Percentiles rank a stretch among this genome's conserved stretches.
These are phyloP conservation scores for Pichia exigua DNA, from an alignment of 805 yeast genomes.

Conservation along the genomic window DNA sequence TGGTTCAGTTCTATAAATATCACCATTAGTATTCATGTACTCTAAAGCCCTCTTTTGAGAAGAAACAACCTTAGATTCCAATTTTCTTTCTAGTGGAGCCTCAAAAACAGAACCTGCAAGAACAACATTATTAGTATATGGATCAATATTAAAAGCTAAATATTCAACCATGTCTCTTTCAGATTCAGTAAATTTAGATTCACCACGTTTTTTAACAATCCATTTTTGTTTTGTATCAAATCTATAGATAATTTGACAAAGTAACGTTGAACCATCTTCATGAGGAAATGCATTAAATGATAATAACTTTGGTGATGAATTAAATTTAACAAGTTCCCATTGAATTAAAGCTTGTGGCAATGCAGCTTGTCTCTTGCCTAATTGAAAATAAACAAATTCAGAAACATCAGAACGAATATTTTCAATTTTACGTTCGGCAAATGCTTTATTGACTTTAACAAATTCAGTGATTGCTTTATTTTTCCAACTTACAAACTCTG, in stretches of 20 bases:
- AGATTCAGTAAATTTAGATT: slow-evolving; percentile 35
- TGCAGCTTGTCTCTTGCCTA: slow-evolving; percentile 41
- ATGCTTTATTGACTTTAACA: slow-evolving; percentile 72
- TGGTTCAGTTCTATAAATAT: slow-evolving; percentile 32
- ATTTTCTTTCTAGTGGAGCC: slow-evolving; percentile 34
- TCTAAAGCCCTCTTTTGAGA: slow-evolving; percentile 24
- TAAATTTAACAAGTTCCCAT: slow-evolving; percentile 74
- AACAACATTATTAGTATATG: slow-evolving; percentile 46
- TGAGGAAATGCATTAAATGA: slow-evolving; percentile 51
- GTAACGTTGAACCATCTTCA: slow-evolving; percentile 30
- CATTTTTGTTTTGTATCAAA: slow-evolving; percentile 58
- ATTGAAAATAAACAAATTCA: slow-evolving; percentile 56
- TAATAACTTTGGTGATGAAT: slow-evolving; percentile 62
- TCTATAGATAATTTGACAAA: slow-evolving; percentile 48
- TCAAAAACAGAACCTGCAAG: slow-evolving; percentile 67
- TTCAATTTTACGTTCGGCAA: slow-evolving; percentile 52
- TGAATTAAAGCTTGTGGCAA: slow-evolving; percentile 55
- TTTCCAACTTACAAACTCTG: slow-evolving; percentile 71
- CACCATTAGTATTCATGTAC: slow-evolving; percentile 29
- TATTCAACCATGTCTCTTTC: slow-evolving; percentile 55
- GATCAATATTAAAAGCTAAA: slow-evolving; percentile 53
- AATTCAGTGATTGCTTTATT: slow-evolving; percentile 74
- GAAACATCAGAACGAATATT: slow-evolving; percentile 40
- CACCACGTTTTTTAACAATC: slow-evolving; percentile 37
- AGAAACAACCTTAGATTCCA: slow-evolving; percentile 23